Evolutionary conservation across 2,329 filamentous ascomycete species (phyloP), one percentile per base, ranked within the genome.

Genomic region (Ceratocystiopsis brevicomis): DNA sequence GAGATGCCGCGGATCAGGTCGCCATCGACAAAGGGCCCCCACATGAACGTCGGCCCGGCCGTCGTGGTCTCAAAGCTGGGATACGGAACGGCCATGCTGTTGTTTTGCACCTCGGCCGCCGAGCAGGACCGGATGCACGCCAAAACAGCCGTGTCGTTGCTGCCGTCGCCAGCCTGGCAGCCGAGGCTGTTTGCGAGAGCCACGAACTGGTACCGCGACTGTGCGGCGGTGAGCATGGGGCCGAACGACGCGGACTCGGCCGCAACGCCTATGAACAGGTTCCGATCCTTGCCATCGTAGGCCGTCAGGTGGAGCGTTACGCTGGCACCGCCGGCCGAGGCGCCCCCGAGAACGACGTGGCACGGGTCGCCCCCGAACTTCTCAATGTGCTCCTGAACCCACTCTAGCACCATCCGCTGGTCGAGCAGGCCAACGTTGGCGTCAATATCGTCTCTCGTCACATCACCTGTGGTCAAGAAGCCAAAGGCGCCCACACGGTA

Each of bases 401-500:
- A 81, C 42, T 68, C 52, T 37, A 82, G 57, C 1, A 68, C 61
- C 13, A 69, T 63, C 11, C 71, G 63, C 57, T 80, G 75, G 51
- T 82, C 77, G 3, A 78, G 61, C 2, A 81, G 57, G 0, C 77
- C 78, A 1, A 61, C 71, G 30, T 47, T 47, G 25, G 25, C 10
- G 25, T 30, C 25, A 11, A 30, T 30, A 11, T 30, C 25, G 25
- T 30, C 25, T 8, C 25, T 8, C 25, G 25, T 30, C 30, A 45
- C 34, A 18, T 35, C 44, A 52, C 81, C 81, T 35, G 73, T 67
- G 0, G 72, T 66, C 1, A 81, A 61, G 50, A 79, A 81, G 0
- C 77, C 78, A 49, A 71, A 71, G 0, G 69, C 57, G 1, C 73
- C 73, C 6, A 79, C 68, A 11, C 76, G 67, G 52, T 76, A 77